Conservation (phyloP, 192 early-diverging fungal genomes). For the Paraglomus occultum region DNA sequence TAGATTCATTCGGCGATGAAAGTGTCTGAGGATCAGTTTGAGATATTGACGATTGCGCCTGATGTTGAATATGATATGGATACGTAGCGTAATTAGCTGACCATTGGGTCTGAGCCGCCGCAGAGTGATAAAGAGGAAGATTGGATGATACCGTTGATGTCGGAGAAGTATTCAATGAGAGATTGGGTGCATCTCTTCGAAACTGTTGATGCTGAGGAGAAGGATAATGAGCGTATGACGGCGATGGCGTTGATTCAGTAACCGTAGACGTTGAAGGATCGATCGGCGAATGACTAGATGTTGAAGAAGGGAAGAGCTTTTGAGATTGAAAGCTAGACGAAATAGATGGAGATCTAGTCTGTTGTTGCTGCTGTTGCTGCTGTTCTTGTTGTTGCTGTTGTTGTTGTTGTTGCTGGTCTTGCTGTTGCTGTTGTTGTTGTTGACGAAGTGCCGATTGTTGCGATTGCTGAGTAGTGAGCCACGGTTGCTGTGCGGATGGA, state of each 20-base stretch:
- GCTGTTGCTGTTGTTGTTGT: not conserved
- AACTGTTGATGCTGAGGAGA: slow-evolving; percentile 10
- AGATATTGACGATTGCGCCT: not conserved
- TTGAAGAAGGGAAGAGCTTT: not conserved
- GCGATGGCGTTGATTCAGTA: not conserved
- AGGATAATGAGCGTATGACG: not conserved
- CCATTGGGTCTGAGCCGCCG: slow-evolving; percentile 2
- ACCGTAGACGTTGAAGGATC: not conserved
- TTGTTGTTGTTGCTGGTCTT: slow-evolving; percentile 10
- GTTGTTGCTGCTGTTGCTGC: too few species aligned
- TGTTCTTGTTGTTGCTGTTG: not conserved
- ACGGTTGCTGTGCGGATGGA: not conserved
- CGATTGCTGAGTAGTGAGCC: too few species aligned
- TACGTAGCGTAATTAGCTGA: too few species aligned
- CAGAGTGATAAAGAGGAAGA: not conserved
- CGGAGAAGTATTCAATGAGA: not conserved
- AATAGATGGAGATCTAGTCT: too few species aligned
- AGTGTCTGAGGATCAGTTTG: not conserved
- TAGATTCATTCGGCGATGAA: too few species aligned
- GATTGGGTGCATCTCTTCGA: not conserved
- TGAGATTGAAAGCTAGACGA: not conserved
- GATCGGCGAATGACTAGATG: not conserved
- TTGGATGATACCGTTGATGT: slow-evolving; percentile 1
- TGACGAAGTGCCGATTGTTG: too few species aligned
- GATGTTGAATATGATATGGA: slow-evolving; percentile 12